Evolutionary conservation across 495 filamentous ascomycete genomes (phyloP).

Genomic region (Cairneyella variabilis): DNA sequence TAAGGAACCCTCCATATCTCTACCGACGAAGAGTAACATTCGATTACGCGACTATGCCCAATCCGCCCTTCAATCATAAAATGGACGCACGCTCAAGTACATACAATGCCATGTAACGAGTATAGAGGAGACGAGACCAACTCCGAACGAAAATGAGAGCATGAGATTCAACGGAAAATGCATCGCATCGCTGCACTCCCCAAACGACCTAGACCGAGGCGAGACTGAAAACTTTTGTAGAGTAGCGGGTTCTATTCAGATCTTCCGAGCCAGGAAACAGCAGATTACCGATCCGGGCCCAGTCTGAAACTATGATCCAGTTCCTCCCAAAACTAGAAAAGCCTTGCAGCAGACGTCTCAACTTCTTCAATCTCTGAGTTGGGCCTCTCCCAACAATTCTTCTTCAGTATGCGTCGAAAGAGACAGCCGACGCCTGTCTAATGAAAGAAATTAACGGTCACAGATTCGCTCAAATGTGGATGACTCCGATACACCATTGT

Average conservation of each 20-base stretch:
- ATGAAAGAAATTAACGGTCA: slow-evolving; percentile 27
- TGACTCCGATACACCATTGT: slow-evolving; percentile 27
- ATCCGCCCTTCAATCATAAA: slow-evolving; percentile 11
- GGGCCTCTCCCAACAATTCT: slow-evolving; percentile 1
- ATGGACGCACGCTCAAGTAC: slow-evolving; percentile 21
- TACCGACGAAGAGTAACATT: slow-evolving; percentile 20
- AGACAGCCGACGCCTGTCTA: slow-evolving; percentile 24
- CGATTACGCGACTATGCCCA: slow-evolving; percentile 20
- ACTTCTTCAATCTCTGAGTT: slow-evolving; percentile 15
- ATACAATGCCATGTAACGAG: slow-evolving; percentile 17
- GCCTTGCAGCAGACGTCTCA: slow-evolving; percentile 20
- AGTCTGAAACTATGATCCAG: background rate
- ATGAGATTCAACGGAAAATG: slow-evolving; percentile 18
- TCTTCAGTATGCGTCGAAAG: slow-evolving; percentile 15
- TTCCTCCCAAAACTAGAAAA: slow-evolving; percentile 10
- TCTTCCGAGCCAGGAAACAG: slow-evolving; percentile 9
- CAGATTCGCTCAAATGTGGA: slow-evolving; percentile 28
- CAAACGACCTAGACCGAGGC: background rate
- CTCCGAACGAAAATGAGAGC: slow-evolving; percentile 1
- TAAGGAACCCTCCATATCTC: background rate
- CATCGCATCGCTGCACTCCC: background rate
- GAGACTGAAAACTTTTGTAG: slow-evolving; percentile 15
- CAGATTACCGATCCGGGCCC: slow-evolving; percentile 3
- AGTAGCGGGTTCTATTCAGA: background rate
- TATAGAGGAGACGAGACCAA: slow-evolving; percentile 2